Evolutionary conservation across 164 flowering plant species (phyloP).

Genomic region (Stephania yunnanensis): DNA sequence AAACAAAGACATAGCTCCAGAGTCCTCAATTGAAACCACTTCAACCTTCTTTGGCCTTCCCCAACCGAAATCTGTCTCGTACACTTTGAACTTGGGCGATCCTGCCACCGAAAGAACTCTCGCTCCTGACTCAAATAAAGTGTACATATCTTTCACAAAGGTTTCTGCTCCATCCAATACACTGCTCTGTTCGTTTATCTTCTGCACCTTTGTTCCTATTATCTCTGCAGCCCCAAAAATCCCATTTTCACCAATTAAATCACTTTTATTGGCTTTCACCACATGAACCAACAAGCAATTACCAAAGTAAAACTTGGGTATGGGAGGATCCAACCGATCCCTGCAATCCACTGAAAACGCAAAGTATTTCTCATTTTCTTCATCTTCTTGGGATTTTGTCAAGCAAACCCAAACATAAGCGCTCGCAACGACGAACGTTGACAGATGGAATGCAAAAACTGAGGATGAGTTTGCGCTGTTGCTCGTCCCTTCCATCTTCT

Average conservation of each 20-base stretch:
- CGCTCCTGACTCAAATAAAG: neutral
- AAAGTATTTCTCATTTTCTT: constrained; percentile 21
- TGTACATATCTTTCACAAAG: neutral
- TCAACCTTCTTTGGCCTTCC: constrained; percentile 35
- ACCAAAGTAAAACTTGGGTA: constrained; percentile 17
- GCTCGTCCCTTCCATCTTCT: neutral
- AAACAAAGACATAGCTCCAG: constrained; percentile 19
- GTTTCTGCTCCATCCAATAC: neutral
- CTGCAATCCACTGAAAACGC: constrained; percentile 27
- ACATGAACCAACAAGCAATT: neutral
- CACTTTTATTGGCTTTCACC: neutral
- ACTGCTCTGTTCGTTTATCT: neutral
- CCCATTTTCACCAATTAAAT: constrained; percentile 26
- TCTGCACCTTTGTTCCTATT: constrained; percentile 16
- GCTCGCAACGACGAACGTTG: constrained; percentile 25
- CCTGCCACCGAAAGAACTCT: constrained; percentile 17
- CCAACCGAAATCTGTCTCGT: constrained; percentile 37
- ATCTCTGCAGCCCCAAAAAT: constrained; percentile 19
- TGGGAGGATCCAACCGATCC: constrained; percentile 12
- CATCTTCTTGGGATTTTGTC: constrained; percentile 9
- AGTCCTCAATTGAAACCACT: constrained; percentile 17
- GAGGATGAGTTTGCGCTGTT: neutral
- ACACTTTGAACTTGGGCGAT: constrained; percentile 30
- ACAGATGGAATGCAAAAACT: neutral
- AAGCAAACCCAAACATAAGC: constrained; percentile 33